These are phyloP conservation scores for Saccharomycopsis vini DNA, from an alignment of 805 yeast genomes.

Conservation along the genomic window DNA sequence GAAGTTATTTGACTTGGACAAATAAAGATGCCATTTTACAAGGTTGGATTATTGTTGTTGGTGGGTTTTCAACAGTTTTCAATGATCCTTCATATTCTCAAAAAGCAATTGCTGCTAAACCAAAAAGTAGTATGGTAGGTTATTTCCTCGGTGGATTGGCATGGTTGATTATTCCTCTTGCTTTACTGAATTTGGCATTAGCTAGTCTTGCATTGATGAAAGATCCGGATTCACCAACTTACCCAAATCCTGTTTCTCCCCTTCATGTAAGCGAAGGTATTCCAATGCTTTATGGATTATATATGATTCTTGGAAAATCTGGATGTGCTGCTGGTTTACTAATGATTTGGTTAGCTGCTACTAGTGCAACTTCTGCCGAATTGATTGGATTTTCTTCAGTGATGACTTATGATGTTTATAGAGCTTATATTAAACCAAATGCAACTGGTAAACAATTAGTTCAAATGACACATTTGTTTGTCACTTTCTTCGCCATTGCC, in stretches of 20 bases:
- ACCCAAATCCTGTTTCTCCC: conserved; percentile 27
- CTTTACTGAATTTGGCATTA: conserved; percentile 30
- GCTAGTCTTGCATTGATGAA: conserved; percentile 29
- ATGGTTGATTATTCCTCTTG: conserved; percentile 32
- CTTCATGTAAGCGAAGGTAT: conserved; percentile 31
- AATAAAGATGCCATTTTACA: conserved; percentile 27
- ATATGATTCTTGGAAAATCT: conserved; percentile 32
- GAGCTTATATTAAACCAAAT: conserved; percentile 33
- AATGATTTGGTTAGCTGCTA: conserved; percentile 34
- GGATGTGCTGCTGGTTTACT: conserved; percentile 34
- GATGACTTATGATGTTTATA: conserved; percentile 38
- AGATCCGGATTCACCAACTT: conserved; percentile 26
- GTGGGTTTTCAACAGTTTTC: conserved; percentile 30
- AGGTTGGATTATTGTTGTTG: conserved; percentile 26
- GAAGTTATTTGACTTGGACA: conserved; percentile 30
- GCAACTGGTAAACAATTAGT: conserved; percentile 36
- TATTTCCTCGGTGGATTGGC: conserved; percentile 32
- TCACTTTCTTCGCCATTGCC: conserved; percentile 31
- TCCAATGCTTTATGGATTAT: conserved; percentile 32
- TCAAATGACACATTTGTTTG: conserved; percentile 34
- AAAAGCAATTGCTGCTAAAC: conserved; percentile 35
- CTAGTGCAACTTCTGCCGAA: conserved; percentile 33
- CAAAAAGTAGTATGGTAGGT: conserved; percentile 27
- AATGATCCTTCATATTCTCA: conserved; percentile 34
- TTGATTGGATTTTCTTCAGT: conserved; percentile 33